Conservation (phyloP, 2,329 filamentous ascomycete species). For the Cercospora sp. region DNA sequence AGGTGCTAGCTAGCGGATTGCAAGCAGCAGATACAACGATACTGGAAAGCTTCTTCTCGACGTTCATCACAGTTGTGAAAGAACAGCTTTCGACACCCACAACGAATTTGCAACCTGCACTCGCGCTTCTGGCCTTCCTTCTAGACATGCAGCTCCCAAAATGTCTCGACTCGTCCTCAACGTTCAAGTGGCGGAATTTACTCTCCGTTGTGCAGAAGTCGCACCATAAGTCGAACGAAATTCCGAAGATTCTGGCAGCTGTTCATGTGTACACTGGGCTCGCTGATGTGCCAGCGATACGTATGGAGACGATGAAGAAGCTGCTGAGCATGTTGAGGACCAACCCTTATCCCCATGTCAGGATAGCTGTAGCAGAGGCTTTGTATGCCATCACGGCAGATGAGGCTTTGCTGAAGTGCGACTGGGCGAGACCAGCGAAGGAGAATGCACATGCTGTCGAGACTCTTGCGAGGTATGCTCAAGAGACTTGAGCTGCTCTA, state of each 20-base stretch:
- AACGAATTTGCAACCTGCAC: constrained; percentile 52
- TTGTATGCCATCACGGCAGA: constrained; percentile 42
- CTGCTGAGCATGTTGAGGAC: constrained; percentile 67
- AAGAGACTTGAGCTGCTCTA: background rate
- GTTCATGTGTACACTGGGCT: constrained; percentile 76
- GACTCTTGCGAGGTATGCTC: constrained; percentile 4
- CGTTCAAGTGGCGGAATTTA: constrained; percentile 65
- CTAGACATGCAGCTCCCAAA: constrained; percentile 49
- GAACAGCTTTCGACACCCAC: constrained; percentile 17
- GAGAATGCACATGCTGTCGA: constrained; percentile 18
- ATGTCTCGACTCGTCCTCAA: constrained; percentile 32
- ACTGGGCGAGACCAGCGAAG: constrained; percentile 28
- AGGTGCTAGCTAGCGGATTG: constrained; percentile 57
- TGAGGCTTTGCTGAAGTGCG: constrained; percentile 29
- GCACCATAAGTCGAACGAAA: constrained; percentile 78
- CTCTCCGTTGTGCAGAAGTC: constrained; percentile 73
- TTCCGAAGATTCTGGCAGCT: constrained; percentile 78
- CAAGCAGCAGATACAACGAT: constrained; percentile 14
- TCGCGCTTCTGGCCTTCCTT: constrained; percentile 77
- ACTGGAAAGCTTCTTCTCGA: constrained; percentile 26
- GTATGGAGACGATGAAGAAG: constrained; percentile 63
- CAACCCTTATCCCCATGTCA: constrained; percentile 79
- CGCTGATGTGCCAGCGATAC: constrained; percentile 53
- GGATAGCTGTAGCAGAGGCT: constrained; percentile 47
- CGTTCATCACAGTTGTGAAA: constrained; percentile 29